Percentiles rank a stretch among this genome's conserved stretches.
phyloP scores from a whole-genome alignment of 345 rosid species.

The Eucalyptus microcorys region DNA sequence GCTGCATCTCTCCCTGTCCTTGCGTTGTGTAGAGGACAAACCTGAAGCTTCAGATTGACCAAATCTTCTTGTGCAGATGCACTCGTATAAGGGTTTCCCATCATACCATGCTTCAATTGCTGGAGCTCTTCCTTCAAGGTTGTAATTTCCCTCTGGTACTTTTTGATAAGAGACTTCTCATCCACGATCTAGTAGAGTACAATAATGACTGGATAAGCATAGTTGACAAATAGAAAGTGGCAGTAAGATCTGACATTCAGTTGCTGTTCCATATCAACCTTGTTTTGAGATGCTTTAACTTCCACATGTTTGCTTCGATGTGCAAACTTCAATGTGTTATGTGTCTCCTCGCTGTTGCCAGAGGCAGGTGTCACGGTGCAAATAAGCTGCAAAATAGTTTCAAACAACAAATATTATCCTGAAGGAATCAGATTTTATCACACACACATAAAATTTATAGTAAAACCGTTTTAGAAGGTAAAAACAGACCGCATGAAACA shows the following conservation, averaged over 20 bases:
- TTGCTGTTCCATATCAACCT: constrained; percentile 17
- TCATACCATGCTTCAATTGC: constrained; percentile 40
- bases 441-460: not conserved
- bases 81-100: constrained; percentile 21
- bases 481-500: not conserved
- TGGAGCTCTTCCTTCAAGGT: constrained; percentile 57
- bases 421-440: not conserved
- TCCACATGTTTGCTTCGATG: constrained; percentile 59
- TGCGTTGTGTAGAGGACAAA: constrained; percentile 1
- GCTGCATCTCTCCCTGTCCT: not conserved
- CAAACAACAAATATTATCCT: not conserved
- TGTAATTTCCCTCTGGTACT: constrained; percentile 61
- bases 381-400: constrained; percentile 32
- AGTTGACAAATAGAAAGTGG: not conserved
- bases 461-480: not conserved
- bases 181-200: constrained; percentile 40
- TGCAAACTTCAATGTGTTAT: constrained; percentile 69
- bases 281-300: constrained; percentile 55
- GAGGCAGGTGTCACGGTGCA: constrained; percentile 71
- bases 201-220: not conserved
- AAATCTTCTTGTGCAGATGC: constrained; percentile 46
- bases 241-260: not conserved
- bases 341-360: constrained; percentile 62
- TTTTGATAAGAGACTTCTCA: constrained; percentile 72
- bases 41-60: constrained; percentile 62